Evolutionary conservation across 257 asterid species (phyloP).

Genomic region (Solanum chiquidenum): DNA sequence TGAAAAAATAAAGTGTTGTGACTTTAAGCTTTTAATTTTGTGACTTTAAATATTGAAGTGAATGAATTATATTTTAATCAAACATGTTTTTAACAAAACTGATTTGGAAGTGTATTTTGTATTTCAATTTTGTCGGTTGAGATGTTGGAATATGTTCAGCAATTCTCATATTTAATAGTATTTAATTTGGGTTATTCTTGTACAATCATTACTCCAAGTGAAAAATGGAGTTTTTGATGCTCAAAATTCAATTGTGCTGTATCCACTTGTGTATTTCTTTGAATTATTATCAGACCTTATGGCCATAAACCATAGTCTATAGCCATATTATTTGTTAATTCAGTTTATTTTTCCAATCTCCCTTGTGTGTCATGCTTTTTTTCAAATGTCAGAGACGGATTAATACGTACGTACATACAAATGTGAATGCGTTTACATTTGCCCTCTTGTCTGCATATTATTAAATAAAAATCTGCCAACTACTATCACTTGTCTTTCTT

Average conservation of each 20-base stretch:
- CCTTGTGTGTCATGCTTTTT: background rate
- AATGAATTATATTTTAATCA: too few species aligned
- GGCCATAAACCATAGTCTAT: background rate
- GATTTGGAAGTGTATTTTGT: background rate
- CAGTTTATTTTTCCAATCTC: background rate
- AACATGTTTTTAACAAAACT: background rate
- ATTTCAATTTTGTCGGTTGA: background rate
- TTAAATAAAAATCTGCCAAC: background rate
- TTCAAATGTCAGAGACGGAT: background rate
- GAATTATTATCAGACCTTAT: background rate
- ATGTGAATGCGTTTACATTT: background rate
- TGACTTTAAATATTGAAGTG: too few species aligned
- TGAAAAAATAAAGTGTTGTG: too few species aligned
- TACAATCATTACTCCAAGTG: background rate
- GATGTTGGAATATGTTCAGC: background rate
- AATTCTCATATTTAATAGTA: background rate
- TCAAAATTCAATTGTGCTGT: background rate
- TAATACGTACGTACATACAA: background rate
- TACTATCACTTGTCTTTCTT: background rate
- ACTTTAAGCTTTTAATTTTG: too few species aligned
- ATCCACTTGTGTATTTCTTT: background rate
- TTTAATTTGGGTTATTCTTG: background rate
- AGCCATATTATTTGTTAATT: background rate
- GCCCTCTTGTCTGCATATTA: background rate
- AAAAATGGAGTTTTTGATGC: background rate